Evolutionary conservation across 805 yeast genomes (phyloP), one percentile per base, ranked within the genome.

Genomic region (Hanseniaspora mollemarum): DNA sequence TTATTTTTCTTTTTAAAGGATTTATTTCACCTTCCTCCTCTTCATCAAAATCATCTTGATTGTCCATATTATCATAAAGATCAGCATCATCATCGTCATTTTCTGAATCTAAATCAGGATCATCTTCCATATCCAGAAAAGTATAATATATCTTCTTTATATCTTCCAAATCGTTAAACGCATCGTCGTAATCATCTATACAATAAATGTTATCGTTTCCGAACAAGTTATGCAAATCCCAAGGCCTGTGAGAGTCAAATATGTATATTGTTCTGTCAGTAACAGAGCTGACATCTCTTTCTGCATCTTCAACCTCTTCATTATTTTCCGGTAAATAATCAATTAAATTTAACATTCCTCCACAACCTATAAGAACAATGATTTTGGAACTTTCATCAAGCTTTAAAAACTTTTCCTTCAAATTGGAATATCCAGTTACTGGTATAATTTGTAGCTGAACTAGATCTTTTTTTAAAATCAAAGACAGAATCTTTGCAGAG

Each of bases 181-280:
- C 44, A 32, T 73, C 75, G 29, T 81, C 84, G 1, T 83, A 72
- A 62, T 90, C 97, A 60, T 88, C 97, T 54, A 88, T 75, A 64
- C 97, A 88, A 6, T 72, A 73, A 4, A 92, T 77, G 55, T 78
- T 72, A 9, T 78, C 77, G 6, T 90, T 80, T 1, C 95, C 96
- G 71, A 84, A 88, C 43, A 92, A 60, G 61, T 92, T 92, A 62
- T 88, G 95, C 56, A 92, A 69, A 65, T 88, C 88, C 97, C 98
- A 92, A 3, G 98, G 99, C 56, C 97, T 70, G 56, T 84, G 92
- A 2, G 95, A 87, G 65, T 92, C 99, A 51, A 92, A 72, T 10
- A 94, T 76, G 59, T 86, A 94, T 2, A 90, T 75, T 52, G 73
- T 77, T 55, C 92, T 72, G 15, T 58, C 58, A 24, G 38, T 24